phyloP scores from a whole-genome alignment of 768 basidiomycete species.

The Gymnopilus dilepis region DNA sequence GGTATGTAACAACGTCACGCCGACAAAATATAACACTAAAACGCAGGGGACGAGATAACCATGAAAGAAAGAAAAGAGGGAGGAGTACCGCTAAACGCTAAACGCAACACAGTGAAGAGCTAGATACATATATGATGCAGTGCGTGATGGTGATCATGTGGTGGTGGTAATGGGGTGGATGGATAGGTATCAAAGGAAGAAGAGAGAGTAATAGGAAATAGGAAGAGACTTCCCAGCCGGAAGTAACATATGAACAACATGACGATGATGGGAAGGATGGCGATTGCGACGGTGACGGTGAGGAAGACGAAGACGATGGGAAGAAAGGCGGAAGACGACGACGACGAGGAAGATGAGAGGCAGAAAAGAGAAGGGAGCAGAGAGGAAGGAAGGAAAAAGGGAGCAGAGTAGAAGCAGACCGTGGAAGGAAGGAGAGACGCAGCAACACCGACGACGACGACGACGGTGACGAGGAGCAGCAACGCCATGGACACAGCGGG shows the following conservation, averaged over 20 bases:
- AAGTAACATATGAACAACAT: constrained; percentile 1
- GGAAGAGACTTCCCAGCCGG: neutral
- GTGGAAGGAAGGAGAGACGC: neutral
- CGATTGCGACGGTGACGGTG: neutral
- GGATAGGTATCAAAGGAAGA: neutral
- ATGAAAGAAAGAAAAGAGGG: neutral
- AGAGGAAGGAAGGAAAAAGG: neutral
- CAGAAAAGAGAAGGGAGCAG: neutral
- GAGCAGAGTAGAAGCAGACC: neutral
- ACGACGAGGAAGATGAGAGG: neutral
- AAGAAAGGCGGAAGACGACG: neutral
- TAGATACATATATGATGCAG: neutral
- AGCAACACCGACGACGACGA: neutral
- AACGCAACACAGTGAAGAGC: no score
- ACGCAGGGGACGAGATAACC: no score
- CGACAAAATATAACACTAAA: neutral
- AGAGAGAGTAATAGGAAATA: neutral
- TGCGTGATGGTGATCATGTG: no score
- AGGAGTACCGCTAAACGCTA: neutral
- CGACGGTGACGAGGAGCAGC: neutral
- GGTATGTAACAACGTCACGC: neutral
- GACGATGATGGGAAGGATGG: neutral
- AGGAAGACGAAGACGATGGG: neutral
- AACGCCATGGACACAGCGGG: neutral
- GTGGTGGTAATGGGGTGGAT: neutral